Base-by-base conservation (phyloP, 805 yeast species). In the Kregervanrija delftensis region DNA sequence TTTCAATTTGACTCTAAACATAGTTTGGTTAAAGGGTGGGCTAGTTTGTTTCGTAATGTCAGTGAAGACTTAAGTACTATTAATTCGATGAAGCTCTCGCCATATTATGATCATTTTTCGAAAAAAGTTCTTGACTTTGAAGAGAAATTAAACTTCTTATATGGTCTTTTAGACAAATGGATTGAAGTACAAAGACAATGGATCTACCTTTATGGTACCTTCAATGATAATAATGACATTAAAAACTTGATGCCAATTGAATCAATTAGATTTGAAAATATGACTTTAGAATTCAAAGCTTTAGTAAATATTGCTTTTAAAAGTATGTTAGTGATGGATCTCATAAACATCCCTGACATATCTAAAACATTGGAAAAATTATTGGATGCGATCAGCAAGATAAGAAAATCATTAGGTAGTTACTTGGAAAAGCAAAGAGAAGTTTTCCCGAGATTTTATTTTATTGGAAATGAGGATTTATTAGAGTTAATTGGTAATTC, bases 381-480 rank as follows among this genome's bases (percentile, higher is more conserved):
- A 2, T 56, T 71, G 4, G 86, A 79, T 0, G 71, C 82, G n/a
- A 66, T 90, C 30, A 54, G 51, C 5, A 77, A 72, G 49, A 74
- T 87, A 1, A 73, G 81, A 38, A 75, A 72, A 43, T 81, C 96
- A 0, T 67, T 91, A 11, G 71, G 80, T 11, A 91, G 86, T 8
- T 91, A 81, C 58, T 66, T 91, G 31, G 97, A 90, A 53, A 75
- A 74, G 34, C 95, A 90, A 58, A 67, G 98, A 49, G 82, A 75
- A 36, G 47, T 71, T 1, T 91, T 84, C 54, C 90, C 96, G 1
- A 71, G 97, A 39, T 82, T 89, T 45, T 89, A 83, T 55, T 90
- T 91, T 57, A 66, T 91, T 28, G 96, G 97, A 5, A 91, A 91
- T 58, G 96, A 89, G 48, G 96, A 91, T 58, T 64, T 91, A 30